Conservation (phyloP, 78 protist genomes). For the Creolimax fragrantissima region DNA sequence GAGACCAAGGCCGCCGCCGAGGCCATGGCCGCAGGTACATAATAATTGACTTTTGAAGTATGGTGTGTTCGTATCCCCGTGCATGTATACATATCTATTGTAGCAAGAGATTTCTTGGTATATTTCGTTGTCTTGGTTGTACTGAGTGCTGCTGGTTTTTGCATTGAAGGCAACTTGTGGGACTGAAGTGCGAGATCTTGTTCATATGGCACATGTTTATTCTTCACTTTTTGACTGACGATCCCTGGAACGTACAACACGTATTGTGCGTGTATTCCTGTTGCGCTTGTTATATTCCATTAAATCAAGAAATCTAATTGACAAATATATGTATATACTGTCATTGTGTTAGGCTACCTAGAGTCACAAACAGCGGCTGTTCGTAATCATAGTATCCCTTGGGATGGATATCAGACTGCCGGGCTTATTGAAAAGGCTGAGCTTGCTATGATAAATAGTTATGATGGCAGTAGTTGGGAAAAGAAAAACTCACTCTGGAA, state of each 20-base stretch:
- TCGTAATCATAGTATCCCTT: neutral
- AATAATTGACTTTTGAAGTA: neutral
- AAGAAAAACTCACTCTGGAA: neutral
- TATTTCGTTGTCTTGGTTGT: neutral
- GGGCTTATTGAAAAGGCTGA: neutral
- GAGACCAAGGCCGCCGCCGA: neutral
- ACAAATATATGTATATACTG: neutral
- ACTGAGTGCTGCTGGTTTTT: neutral
- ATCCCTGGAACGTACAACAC: no score
- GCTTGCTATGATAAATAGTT: neutral
- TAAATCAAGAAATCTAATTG: neutral
- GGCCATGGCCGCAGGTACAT: slow-evolving; percentile 10
- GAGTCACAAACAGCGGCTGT: neutral
- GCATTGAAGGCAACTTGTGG: no score
- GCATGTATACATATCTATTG: neutral
- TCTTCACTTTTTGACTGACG: neutral
- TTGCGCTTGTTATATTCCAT: neutral
- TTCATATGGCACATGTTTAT: neutral
- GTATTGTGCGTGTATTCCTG: neutral
- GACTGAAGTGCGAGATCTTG: neutral
- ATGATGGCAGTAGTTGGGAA: neutral
- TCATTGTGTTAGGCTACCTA: neutral
- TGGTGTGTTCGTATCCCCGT: neutral
- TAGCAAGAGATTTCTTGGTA: neutral
- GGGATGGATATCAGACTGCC: neutral